Evolutionary conservation across 2,329 filamentous ascomycete genomes (phyloP).

Genomic region (Epichloe baconii): DNA sequence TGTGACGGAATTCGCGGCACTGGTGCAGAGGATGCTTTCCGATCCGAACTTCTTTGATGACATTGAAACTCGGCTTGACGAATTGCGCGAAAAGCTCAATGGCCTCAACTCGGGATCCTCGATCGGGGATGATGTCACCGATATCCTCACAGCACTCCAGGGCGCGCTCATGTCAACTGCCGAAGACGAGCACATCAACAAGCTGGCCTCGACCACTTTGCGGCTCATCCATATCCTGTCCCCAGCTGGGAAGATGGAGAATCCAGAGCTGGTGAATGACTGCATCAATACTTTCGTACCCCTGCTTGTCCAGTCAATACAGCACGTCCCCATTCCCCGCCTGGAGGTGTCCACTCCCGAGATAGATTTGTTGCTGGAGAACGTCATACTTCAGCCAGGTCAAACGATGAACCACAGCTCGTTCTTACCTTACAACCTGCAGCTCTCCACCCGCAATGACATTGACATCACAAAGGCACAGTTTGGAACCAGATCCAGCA

Average conservation of each 20-base stretch:
- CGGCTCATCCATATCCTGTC: slow-evolving; percentile 59
- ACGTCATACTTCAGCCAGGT: slow-evolving; percentile 80
- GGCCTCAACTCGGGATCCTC: slow-evolving; percentile 54
- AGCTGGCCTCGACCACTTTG: slow-evolving; percentile 52
- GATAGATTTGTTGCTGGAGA: slow-evolving; percentile 77
- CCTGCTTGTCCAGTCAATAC: slow-evolving; percentile 59
- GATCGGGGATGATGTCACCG: slow-evolving; percentile 60
- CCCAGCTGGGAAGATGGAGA: slow-evolving; percentile 48
- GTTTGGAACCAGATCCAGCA: slow-evolving; percentile 43
- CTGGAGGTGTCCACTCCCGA: slow-evolving; percentile 77
- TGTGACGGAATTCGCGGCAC: slow-evolving; percentile 57
- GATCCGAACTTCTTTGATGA: slow-evolving; percentile 79
- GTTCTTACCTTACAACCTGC: slow-evolving; percentile 75
- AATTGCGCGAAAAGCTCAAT: slow-evolving; percentile 40
- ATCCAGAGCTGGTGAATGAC: slow-evolving; percentile 62
- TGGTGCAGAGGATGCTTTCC: slow-evolving; percentile 68
- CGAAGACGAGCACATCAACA: slow-evolving; percentile 58
- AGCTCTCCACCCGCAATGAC: slow-evolving; percentile 74
- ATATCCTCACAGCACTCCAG: slow-evolving; percentile 55
- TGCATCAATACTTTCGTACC: slow-evolving; percentile 71
- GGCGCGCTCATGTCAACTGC: slow-evolving; percentile 54
- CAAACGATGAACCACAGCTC: slow-evolving; percentile 72
- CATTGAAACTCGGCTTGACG: slow-evolving; percentile 41
- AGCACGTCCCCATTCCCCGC: slow-evolving; percentile 81
- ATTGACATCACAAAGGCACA: slow-evolving; percentile 71